Evolutionary conservation across 331 rosid species (phyloP).

Genomic region (Dryas integrifolia): DNA sequence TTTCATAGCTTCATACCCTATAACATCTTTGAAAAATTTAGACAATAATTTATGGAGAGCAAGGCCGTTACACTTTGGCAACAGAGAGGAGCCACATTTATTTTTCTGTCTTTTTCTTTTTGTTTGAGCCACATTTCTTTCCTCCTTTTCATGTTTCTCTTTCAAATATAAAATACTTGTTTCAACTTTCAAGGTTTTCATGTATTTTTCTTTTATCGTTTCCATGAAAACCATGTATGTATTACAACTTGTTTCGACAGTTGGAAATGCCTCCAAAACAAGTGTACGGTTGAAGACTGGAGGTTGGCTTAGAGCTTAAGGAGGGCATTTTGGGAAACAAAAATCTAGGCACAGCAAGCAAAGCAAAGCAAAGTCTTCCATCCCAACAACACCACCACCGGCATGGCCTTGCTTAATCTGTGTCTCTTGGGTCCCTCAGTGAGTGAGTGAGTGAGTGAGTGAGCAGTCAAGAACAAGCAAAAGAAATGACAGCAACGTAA

Average conservation of each 20-base stretch:
- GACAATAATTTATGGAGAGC: background rate
- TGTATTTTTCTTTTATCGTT: background rate
- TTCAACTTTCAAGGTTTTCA: background rate
- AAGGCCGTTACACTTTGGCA: background rate
- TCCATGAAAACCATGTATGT: background rate
- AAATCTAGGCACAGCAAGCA: background rate
- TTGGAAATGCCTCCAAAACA: slow-evolving; percentile 28
- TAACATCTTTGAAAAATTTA: no score
- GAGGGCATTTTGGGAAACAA: slow-evolving; percentile 7
- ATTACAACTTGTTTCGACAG: slow-evolving; percentile 4
- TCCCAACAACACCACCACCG: slow-evolving; percentile 10
- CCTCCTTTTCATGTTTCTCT: background rate
- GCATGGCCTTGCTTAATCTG: background rate
- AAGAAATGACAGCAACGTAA: slow-evolving; percentile 10
- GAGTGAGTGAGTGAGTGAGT: background rate
- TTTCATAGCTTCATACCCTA: background rate
- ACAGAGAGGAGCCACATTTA: background rate
- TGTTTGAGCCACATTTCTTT: background rate
- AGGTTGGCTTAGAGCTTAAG: slow-evolving; percentile 14
- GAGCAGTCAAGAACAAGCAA: slow-evolving; percentile 22
- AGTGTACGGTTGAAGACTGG: slow-evolving; percentile 21
- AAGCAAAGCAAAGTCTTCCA: background rate
- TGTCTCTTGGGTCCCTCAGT: slow-evolving; percentile 6
- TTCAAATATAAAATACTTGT: background rate
- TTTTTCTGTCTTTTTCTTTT: background rate